phyloP scores from a whole-genome alignment of 345 rosid genomes.

The Stellera chamaejasme region DNA sequence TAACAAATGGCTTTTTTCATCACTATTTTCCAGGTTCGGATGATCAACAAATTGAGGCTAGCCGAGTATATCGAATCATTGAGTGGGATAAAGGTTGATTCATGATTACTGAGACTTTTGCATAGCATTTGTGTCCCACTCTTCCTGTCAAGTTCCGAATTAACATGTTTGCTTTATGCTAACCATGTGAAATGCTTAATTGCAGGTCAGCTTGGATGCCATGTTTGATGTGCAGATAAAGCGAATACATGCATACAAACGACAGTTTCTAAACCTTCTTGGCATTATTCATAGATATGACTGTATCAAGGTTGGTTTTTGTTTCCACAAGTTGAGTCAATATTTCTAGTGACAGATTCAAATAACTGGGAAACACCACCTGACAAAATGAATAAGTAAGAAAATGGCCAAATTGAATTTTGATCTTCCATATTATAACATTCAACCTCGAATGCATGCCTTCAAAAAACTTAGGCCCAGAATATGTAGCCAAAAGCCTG shows the following conservation, averaged over 20 bases:
- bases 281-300: slow-evolving; percentile 43
- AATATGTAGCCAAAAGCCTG: too few relatives aligned
- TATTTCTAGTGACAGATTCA: not conserved
- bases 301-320: slow-evolving; percentile 34
- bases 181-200: not conserved
- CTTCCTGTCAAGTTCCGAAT: not conserved
- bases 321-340: not conserved
- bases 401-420: too few relatives aligned
- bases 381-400: too few relatives aligned
- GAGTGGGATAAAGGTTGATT: slow-evolving; percentile 37
- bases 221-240: slow-evolving; percentile 49
- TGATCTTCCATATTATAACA: too few relatives aligned
- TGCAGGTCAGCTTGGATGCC: slow-evolving; percentile 37
- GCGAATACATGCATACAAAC: slow-evolving; percentile 41
- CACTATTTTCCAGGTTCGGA: slow-evolving; percentile 25
- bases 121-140: not conserved
- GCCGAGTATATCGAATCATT: slow-evolving; percentile 45
- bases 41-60: slow-evolving; percentile 39
- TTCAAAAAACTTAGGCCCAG: too few relatives aligned
- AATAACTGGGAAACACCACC: too few relatives aligned
- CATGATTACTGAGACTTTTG: not conserved
- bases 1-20: slow-evolving; percentile 3
- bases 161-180: not conserved
- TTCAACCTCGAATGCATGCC: too few relatives aligned
- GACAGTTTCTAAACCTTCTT: slow-evolving; percentile 39